Conservation (phyloP, 495 filamentous ascomycete genomes). For the Trypethelium eluteriae region DNA sequence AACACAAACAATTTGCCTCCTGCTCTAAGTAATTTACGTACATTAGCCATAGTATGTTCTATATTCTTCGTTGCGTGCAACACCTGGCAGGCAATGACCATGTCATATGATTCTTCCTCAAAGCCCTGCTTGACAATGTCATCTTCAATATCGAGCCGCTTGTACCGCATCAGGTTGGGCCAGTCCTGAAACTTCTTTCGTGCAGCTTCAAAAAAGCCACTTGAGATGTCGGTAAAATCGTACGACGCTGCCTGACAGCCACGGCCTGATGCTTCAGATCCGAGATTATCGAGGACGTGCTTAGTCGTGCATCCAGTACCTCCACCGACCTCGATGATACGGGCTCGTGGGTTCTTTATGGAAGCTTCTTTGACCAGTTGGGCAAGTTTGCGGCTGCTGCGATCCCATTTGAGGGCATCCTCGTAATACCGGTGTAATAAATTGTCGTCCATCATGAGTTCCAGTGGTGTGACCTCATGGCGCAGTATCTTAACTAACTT, state of each 20-base stretch:
- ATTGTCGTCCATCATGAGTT: too few species aligned
- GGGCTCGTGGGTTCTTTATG: too few species aligned
- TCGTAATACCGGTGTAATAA: too few species aligned
- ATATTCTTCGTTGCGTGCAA: slow-evolving; percentile 19
- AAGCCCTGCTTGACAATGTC: slow-evolving; percentile 23
- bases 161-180: slow-evolving; percentile 13
- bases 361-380: too few species aligned
- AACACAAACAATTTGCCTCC: slow-evolving; percentile 20
- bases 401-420: too few species aligned
- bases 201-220: slow-evolving; percentile 20
- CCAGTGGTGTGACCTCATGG: too few species aligned
- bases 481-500: too few species aligned
- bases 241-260: neutral
- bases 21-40: slow-evolving; percentile 18
- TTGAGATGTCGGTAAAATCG: slow-evolving; percentile 24
- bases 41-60: slow-evolving; percentile 13
- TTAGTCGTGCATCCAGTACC: slow-evolving; percentile 21
- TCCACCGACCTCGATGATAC: slow-evolving; percentile 27
- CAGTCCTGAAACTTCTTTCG: slow-evolving; percentile 12
- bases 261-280: neutral
- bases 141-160: slow-evolving; percentile 21
- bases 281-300: neutral
- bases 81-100: slow-evolving; percentile 20
- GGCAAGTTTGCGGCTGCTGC: too few species aligned
- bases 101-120: slow-evolving; percentile 19